Percentiles rank a stretch among this genome's conserved stretches.
phyloP scores from a whole-genome alignment of 2,329 filamentous ascomycete genomes.

The Dothiorella sarmentorum region DNA sequence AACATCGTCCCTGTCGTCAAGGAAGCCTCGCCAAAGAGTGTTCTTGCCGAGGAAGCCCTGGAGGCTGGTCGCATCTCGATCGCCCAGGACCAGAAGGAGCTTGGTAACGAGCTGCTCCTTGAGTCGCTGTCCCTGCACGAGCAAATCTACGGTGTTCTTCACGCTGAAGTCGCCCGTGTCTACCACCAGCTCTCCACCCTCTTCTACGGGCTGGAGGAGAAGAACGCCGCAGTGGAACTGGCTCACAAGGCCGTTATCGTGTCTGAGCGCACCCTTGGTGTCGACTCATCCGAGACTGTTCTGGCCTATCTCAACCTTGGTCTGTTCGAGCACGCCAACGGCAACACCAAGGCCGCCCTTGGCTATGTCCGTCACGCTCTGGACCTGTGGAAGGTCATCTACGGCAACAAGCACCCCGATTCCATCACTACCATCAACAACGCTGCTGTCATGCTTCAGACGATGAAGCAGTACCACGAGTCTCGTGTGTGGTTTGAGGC shows the following conservation, averaged over 20 bases:
- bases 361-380: slow-evolving; percentile 88
- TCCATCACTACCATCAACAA: slow-evolving; percentile 99
- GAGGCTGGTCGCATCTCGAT: slow-evolving; percentile 97
- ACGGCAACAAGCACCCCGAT: slow-evolving; percentile 88
- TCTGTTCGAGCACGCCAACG: slow-evolving; percentile 86
- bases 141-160: slow-evolving; percentile 96
- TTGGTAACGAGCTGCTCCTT: slow-evolving; percentile 92
- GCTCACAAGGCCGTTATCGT: slow-evolving; percentile 96
- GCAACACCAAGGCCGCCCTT: slow-evolving; percentile 85
- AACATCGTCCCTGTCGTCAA: slow-evolving; percentile 95
- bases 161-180: slow-evolving; percentile 90
- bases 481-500: slow-evolving; percentile 96
- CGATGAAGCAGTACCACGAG: slow-evolving; percentile 89
- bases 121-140: slow-evolving; percentile 95
- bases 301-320: slow-evolving; percentile 94
- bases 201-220: slow-evolving; percentile 97
- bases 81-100: slow-evolving; percentile 88
- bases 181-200: slow-evolving; percentile 95
- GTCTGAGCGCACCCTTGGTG: slow-evolving; percentile 85
- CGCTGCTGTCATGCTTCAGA: slow-evolving; percentile 95
- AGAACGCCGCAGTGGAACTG: slow-evolving; percentile 90
- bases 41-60: slow-evolving; percentile 89
- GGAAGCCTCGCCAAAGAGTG: slow-evolving; percentile 85
- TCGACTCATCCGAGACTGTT: slow-evolving; percentile 91
- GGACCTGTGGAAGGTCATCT: slow-evolving; percentile 95